Base-by-base conservation (phyloP, 352 stramenopile genomes). In the Globisporangium emineosum region DNA sequence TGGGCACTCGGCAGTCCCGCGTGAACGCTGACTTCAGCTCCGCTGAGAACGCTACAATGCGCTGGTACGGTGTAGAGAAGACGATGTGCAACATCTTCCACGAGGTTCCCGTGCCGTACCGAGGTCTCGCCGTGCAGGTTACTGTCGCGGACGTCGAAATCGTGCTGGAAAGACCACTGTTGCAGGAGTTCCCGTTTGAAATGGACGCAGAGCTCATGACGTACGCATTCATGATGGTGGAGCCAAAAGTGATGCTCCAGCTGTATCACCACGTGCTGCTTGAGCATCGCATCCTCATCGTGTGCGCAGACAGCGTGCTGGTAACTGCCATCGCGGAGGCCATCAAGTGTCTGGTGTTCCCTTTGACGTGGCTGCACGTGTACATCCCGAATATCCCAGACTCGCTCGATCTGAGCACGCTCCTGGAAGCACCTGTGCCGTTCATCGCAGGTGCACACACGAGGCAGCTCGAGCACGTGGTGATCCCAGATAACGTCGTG, bases 281-380 rank as follows among this genome's bases (percentile, higher is more conserved):
- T 7, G 78, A 87, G 50, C 78, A 87, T 47, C 67, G 75, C 35
- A 71, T 83, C 23, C 57, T 87, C 51, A 66, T 87, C 25, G 66
- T 84, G 0, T 72, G 75, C 21, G 68, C 66, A 9, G 77, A 86
- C 62, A 69, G 42, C 9, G 63, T 87, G 29, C 68, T 83, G 10
- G 72, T 81, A 17, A 77, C 71, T 1, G 75, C 78, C 2, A 70
- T 87, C 43, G 75, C 78, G 0, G 75, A 83, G 56, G 77, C 78
- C 27, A 50, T 83, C 45, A 77, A 79, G 53, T 59, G 65, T 10
- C 69, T 87, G 9, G 53, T 78, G 23, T 81, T 81, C 47, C 78
- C 78, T 10, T 59, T 87, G 42, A 70, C 70, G 27, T 87, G 78
- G 78, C 65, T 84, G 12, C 78, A 87, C 54, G 78, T 87, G 10